These are phyloP conservation scores for Cutaneotrichosporon cavernicola DNA, from an alignment of 1,284 basidiomycete species.

Conservation along the genomic window DNA sequence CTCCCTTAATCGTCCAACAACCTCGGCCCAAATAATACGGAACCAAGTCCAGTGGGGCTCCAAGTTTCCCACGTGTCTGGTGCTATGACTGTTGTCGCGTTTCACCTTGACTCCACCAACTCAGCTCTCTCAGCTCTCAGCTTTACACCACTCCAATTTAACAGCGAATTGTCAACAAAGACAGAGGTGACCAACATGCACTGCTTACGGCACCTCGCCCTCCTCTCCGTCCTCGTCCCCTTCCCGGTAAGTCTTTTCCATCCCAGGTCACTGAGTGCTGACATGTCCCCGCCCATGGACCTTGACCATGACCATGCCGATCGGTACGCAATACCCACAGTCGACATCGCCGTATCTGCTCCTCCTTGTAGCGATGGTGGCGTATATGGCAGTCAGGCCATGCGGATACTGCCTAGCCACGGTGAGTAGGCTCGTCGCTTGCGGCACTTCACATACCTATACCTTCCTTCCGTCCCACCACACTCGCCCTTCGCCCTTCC, in stretches of 20 bases:
- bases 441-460: too few species aligned
- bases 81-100: too few species aligned
- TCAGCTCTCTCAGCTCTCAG: too few species aligned
- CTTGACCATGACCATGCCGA: background rate
- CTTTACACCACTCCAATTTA: too few species aligned
- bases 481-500: too few species aligned
- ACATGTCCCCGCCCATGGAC: background rate
- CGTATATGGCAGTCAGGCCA: conserved; percentile 36
- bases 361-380: conserved; percentile 26
- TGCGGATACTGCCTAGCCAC: conserved; percentile 42
- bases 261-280: background rate
- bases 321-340: conserved; percentile 9
- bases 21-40: too few species aligned
- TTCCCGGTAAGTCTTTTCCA: conserved; percentile 30
- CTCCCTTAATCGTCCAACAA: too few species aligned
- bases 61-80: too few species aligned
- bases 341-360: conserved; percentile 39
- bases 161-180: background rate
- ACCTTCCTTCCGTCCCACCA: too few species aligned
- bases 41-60: too few species aligned
- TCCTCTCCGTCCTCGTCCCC: conserved; percentile 49
- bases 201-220: conserved; percentile 10
- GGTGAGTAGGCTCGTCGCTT: conserved; percentile 25
- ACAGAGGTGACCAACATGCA: conserved; percentile 12
- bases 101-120: too few species aligned